A percentile compares a stretch with the other conserved stretches of the same genome.
Evolutionary conservation across 306 rosid genomes (phyloP).

Genomic region (Quercus gilva): DNA sequence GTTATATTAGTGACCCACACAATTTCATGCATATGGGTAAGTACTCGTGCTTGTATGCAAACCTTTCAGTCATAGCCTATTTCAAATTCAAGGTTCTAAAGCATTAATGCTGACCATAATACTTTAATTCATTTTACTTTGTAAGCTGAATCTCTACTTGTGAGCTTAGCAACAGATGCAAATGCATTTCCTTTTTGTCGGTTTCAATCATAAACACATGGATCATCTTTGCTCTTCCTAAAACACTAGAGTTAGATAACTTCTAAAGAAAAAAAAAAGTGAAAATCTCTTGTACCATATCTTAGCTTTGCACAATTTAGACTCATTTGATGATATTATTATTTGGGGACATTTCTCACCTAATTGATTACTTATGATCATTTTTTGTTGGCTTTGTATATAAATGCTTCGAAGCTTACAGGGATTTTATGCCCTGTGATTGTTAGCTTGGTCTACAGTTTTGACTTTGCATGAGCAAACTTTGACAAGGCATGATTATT

Average conservation of each 20-base stretch:
- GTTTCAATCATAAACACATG: not conserved
- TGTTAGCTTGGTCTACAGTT: not conserved
- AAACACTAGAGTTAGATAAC: not conserved
- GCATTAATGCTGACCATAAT: not conserved
- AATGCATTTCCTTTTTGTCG: not conserved
- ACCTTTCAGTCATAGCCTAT: not conserved
- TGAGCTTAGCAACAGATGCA: not conserved
- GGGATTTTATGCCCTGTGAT: not conserved
- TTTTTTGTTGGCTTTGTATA: not conserved
- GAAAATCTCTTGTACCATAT: not conserved
- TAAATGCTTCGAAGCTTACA: not conserved
- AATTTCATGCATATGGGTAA: not conserved
- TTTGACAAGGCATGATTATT: constrained; percentile 17
- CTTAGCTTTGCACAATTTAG: not conserved
- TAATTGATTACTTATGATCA: not conserved
- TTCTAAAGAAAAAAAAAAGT: not conserved
- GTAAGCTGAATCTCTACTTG: not conserved
- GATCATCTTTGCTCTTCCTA: not conserved
- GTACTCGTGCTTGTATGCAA: not conserved
- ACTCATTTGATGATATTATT: too few species aligned
- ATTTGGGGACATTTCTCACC: too few species aligned
- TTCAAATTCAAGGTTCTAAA: not conserved
- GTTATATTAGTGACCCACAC: too few species aligned
- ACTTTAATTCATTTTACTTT: not conserved
- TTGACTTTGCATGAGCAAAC: constrained; percentile 6